Evolutionary conservation across 2,329 filamentous ascomycete species (phyloP).

Genomic region (Hortaea werneckii): DNA sequence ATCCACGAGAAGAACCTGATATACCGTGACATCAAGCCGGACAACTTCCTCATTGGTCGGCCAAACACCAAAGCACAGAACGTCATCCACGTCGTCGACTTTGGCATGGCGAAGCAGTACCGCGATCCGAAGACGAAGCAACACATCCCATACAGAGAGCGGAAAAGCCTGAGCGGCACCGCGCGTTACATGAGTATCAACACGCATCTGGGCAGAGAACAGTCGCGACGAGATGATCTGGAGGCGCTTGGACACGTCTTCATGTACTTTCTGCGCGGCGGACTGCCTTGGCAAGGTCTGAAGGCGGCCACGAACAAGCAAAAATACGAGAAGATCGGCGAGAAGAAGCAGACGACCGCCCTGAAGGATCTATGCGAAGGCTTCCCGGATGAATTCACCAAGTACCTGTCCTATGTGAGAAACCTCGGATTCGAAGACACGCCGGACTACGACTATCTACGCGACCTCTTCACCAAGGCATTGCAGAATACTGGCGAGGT

Average conservation of each 20-base stretch:
- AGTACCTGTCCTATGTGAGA: slow-evolving; percentile 93
- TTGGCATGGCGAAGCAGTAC: slow-evolving; percentile 99
- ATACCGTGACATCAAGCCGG: slow-evolving; percentile 97
- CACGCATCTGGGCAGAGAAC: slow-evolving; percentile 90
- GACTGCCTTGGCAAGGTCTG: slow-evolving; percentile 55
- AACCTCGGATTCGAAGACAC: slow-evolving; percentile 98
- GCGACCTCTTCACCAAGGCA: slow-evolving; percentile 91
- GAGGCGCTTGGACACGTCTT: slow-evolving; percentile 69
- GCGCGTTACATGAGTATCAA: slow-evolving; percentile 99
- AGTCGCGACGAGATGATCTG: slow-evolving; percentile 89
- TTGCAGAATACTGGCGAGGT: slow-evolving; percentile 90
- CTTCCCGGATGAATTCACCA: slow-evolving; percentile 96
- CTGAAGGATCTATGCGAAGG: slow-evolving; percentile 96
- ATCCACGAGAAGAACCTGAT: slow-evolving; percentile 99
- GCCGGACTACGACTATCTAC: slow-evolving; percentile 94
- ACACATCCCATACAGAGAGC: slow-evolving; percentile 93
- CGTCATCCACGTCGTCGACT: slow-evolving; percentile 97
- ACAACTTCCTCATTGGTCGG: slow-evolving; percentile 96
- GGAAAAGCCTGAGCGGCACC: slow-evolving; percentile 92
- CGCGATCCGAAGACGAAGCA: slow-evolving; percentile 98
- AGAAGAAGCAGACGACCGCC: slow-evolving; percentile 97
- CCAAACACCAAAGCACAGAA: slow-evolving; percentile 90
- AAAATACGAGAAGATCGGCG: slow-evolving; percentile 99
- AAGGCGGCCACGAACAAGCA: slow-evolving; percentile 73
- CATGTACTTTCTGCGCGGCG: slow-evolving; percentile 58